Conservation (phyloP, 1,284 basidiomycete genomes). For the Melampsora americana region DNA sequence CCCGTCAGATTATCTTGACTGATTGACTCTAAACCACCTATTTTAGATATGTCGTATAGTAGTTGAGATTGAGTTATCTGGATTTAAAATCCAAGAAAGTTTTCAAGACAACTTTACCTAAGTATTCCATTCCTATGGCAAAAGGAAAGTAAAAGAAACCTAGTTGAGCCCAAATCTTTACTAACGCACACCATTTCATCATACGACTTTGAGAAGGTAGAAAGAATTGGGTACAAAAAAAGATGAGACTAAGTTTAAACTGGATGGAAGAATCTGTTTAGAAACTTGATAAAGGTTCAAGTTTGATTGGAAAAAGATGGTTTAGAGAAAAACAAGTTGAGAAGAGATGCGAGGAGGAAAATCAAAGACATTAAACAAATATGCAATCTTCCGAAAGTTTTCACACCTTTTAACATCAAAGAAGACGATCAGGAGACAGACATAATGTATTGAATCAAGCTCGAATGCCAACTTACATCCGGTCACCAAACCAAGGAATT, state of each 20-base stretch:
- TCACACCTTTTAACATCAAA: background rate
- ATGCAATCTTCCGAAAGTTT: background rate
- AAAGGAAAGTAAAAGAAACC: background rate
- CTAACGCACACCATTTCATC: background rate
- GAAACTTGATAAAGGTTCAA: background rate
- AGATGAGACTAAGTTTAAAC: background rate
- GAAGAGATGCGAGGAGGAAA: background rate
- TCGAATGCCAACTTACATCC: background rate
- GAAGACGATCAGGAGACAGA: background rate
- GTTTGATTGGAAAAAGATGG: background rate
- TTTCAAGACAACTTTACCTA: background rate
- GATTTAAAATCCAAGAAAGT: background rate
- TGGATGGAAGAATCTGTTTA: background rate
- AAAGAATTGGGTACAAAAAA: background rate
- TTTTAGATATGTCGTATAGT: background rate
- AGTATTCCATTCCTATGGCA: background rate
- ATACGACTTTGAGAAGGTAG: background rate
- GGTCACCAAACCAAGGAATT: background rate
- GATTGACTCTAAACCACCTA: background rate
- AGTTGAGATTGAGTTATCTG: background rate
- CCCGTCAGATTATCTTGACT: background rate
- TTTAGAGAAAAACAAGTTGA: background rate
- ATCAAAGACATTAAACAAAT: background rate
- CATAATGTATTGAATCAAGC: background rate
- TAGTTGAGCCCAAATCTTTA: background rate